A percentile compares a stretch with the other conserved stretches of the same genome.
Conservation (phyloP, 2,329 filamentous ascomycete species). For the Aspergillus brasiliensis region DNA sequence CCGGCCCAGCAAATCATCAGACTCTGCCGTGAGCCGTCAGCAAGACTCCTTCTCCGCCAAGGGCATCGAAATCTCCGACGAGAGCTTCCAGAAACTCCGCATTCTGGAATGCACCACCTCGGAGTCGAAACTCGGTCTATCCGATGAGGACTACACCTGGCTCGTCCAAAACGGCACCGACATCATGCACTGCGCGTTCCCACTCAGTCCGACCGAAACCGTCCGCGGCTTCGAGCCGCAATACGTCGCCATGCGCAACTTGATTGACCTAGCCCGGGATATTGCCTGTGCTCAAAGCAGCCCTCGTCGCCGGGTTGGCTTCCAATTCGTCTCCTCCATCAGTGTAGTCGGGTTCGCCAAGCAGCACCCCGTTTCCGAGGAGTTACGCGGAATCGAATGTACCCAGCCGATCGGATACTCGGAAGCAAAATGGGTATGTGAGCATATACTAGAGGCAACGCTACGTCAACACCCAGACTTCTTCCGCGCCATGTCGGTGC, state of each 20-base stretch:
- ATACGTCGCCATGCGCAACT: slow-evolving; percentile 50
- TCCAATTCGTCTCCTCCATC: slow-evolving; percentile 48
- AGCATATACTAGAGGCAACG: slow-evolving; percentile 53
- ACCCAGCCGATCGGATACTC: slow-evolving; percentile 53
- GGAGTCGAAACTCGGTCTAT: slow-evolving; percentile 53
- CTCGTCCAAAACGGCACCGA: slow-evolving; percentile 48
- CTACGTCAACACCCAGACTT: slow-evolving; percentile 43
- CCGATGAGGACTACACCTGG: slow-evolving; percentile 36
- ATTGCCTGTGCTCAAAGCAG: slow-evolving; percentile 16
- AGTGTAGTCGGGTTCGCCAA: slow-evolving; percentile 40
- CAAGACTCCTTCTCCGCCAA: slow-evolving; percentile 29
- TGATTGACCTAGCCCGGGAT: slow-evolving; percentile 50
- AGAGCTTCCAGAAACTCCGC: slow-evolving; percentile 30
- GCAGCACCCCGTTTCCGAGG: slow-evolving; percentile 47
- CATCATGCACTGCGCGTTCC: slow-evolving; percentile 39
- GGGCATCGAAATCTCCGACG: slow-evolving; percentile 23
- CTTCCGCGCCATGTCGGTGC: slow-evolving; percentile 49
- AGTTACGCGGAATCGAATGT: slow-evolving; percentile 40
- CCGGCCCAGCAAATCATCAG: slow-evolving; percentile 31
- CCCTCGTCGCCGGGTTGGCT: slow-evolving; percentile 15
- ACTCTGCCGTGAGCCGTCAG: slow-evolving; percentile 33
- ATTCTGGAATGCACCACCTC: slow-evolving; percentile 56
- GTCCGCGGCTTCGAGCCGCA: slow-evolving; percentile 23
- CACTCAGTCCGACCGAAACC: slow-evolving; percentile 22
- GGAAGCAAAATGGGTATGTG: slow-evolving; percentile 56